Evolutionary conservation across 192 early-diverging fungal genomes (phyloP), one percentile per base, ranked within the genome.

Genomic region (Coemansia erecta): DNA sequence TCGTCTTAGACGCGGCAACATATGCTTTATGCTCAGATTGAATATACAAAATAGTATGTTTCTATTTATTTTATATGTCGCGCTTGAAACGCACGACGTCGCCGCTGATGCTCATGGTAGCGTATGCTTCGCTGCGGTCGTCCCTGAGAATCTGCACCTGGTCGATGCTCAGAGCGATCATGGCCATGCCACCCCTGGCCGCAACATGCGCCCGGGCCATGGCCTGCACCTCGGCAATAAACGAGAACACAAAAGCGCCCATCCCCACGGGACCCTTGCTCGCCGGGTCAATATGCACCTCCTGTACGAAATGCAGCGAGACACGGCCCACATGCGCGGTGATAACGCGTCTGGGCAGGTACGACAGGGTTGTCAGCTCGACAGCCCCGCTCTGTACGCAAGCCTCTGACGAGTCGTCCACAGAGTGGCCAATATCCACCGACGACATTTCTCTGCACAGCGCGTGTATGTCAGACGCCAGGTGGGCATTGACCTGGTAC

Each of bases 291-390:
- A 51, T 45, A 73, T 66, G 42, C 52, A 60, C 77, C 56, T 93
- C 91, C 45, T 91, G 89, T 37, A 93, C 86, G 78, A 93, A 93
- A 58, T 93, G 91, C 11, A 92, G 75, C 0, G 87, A 87, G 0
- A 93, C 67, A 11, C 87, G 84, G 22, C 91, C 91, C 21, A 92
- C 70, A 50, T 87, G 81, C 10, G 77, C 72, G 10, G 72, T 72
- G 19, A 85, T 76, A 1, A 61, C 64, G 0, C 70, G 64, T 31
- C 70, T 61, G 3, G 89, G 91, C 26, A 93, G 68, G 48, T 80
- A 84, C 40, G 86, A 83, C 7, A 90, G 63, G 0, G 89, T 86
- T 2, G 87, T 85, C 56, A 92, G 84, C 44, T 90, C 88, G 13
- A 91, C 62, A 53, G 65, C 71, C 35, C 65, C 60, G 26, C 26